These are phyloP conservation scores for Pachyrhizus erosus DNA, from an alignment of 306 rosid species.

Conservation along the genomic window DNA sequence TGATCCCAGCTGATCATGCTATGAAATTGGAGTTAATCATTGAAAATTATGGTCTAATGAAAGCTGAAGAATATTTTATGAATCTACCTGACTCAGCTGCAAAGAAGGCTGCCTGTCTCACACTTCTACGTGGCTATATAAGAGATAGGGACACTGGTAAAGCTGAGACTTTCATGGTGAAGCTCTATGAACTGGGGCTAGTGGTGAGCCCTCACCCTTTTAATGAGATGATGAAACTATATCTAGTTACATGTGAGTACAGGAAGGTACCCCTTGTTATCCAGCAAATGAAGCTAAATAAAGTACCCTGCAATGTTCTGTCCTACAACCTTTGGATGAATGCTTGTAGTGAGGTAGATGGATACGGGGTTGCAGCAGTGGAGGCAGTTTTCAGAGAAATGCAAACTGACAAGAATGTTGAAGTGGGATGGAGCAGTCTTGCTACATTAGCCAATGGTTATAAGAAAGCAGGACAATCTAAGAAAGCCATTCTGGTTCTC, in stretches of 20 bases:
- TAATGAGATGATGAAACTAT: slow-evolving; percentile 94
- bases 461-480: slow-evolving; percentile 59
- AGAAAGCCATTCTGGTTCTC: slow-evolving; percentile 64
- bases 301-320: slow-evolving; percentile 62
- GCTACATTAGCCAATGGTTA: slow-evolving; percentile 70
- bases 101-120: slow-evolving; percentile 65
- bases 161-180: slow-evolving; percentile 78
- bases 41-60: slow-evolving; percentile 54
- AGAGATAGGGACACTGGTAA: slow-evolving; percentile 55
- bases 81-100: slow-evolving; percentile 55
- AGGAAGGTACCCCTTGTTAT: slow-evolving; percentile 74
- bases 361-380: slow-evolving; percentile 54
- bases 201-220: slow-evolving; percentile 64
- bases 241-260: slow-evolving; percentile 63
- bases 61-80: slow-evolving; percentile 74
- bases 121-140: slow-evolving; percentile 68
- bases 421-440: slow-evolving; percentile 93
- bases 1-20: slow-evolving; percentile 63
- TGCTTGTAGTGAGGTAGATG: slow-evolving; percentile 58
- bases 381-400: slow-evolving; percentile 69
- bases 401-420: slow-evolving; percentile 63
- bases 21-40: slow-evolving; percentile 63
- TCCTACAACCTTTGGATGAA: slow-evolving; percentile 91
- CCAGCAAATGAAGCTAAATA: slow-evolving; percentile 71
- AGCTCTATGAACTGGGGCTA: slow-evolving; percentile 71